Evolutionary conservation across 2,329 filamentous ascomycete genomes (phyloP).

Genomic region (Colletotrichum truncatum): DNA sequence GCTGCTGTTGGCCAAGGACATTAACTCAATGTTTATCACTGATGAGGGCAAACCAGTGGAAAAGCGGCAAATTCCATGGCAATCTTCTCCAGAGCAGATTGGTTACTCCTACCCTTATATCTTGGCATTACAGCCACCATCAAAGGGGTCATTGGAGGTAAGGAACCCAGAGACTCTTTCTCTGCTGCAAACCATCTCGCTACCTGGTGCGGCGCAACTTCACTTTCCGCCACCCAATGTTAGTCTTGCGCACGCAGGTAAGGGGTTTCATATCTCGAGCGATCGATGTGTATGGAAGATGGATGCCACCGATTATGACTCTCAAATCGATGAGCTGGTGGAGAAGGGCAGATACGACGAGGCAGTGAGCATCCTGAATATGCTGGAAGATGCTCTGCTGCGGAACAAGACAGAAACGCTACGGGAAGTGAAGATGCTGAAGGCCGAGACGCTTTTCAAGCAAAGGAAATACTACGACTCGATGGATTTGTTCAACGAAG

Average conservation of each 20-base stretch:
- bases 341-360: constrained; percentile 82
- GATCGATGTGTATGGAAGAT: constrained; percentile 96
- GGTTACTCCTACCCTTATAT: constrained; percentile 98
- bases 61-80: constrained; percentile 92
- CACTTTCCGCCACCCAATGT: constrained; percentile 94
- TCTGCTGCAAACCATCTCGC: constrained; percentile 83
- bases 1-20: constrained; percentile 94
- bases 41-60: constrained; percentile 83
- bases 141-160: constrained; percentile 88
- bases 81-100: constrained; percentile 84
- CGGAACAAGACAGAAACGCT: constrained; percentile 83
- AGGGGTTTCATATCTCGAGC: constrained; percentile 93
- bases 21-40: constrained; percentile 93
- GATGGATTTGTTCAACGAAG: constrained; percentile 86
- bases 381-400: constrained; percentile 92
- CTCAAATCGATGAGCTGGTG: constrained; percentile 85
- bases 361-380: constrained; percentile 85
- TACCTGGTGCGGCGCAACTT: constrained; percentile 84
- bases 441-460: constrained; percentile 86
- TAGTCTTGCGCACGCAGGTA: constrained; percentile 94
- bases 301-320: constrained; percentile 90
- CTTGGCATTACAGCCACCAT: constrained; percentile 82
- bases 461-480: constrained; percentile 85
- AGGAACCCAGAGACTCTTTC: constrained; percentile 92
- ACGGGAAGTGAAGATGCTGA: constrained; percentile 88